A percentile compares a stretch with the other conserved stretches of the same genome.
These are phyloP conservation scores for Sporothrix brasiliensis DNA, from an alignment of 2,329 filamentous ascomycete species.

Conservation along the genomic window DNA sequence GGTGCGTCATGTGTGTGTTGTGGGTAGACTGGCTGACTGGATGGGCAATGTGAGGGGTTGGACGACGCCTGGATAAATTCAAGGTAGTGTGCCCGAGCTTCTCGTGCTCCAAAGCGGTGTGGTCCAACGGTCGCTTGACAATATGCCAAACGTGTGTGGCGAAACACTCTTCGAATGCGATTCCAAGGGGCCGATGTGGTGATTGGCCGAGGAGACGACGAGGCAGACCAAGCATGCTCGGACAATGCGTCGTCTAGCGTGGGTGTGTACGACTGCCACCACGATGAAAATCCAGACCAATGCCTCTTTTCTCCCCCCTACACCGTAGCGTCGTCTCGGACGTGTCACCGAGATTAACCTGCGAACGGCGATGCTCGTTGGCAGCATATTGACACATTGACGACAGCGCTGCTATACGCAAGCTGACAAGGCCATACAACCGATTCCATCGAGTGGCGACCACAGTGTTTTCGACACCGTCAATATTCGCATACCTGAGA, in stretches of 20 bases:
- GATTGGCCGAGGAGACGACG: slow-evolving; percentile 8
- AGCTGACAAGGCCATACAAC: not conserved
- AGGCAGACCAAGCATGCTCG: slow-evolving; percentile 1
- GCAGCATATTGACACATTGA: not conserved
- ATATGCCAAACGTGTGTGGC: not conserved
- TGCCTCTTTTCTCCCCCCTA: not conserved
- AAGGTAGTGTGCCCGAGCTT: not conserved
- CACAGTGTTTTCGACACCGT: not conserved
- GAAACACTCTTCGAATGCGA: slow-evolving; percentile 1
- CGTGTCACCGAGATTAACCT: not conserved
- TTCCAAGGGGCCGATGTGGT: not conserved
- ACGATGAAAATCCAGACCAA: not conserved
- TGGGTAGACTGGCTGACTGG: not conserved
- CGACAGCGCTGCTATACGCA: not conserved
- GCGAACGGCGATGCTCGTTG: not conserved
- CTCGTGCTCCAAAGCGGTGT: not conserved
- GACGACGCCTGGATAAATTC: slow-evolving; percentile 6
- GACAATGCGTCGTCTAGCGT: slow-evolving; percentile 22
- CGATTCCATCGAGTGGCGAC: slow-evolving; percentile 5
- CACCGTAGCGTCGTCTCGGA: not conserved
- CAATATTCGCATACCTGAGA: not conserved
- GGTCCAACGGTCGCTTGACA: not conserved
- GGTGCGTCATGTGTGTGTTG: slow-evolving; percentile 4
- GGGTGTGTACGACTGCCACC: not conserved
- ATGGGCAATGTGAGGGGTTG: slow-evolving; percentile 4